Conservation (phyloP, 768 basidiomycete species). For the Ramaria rubella region DNA sequence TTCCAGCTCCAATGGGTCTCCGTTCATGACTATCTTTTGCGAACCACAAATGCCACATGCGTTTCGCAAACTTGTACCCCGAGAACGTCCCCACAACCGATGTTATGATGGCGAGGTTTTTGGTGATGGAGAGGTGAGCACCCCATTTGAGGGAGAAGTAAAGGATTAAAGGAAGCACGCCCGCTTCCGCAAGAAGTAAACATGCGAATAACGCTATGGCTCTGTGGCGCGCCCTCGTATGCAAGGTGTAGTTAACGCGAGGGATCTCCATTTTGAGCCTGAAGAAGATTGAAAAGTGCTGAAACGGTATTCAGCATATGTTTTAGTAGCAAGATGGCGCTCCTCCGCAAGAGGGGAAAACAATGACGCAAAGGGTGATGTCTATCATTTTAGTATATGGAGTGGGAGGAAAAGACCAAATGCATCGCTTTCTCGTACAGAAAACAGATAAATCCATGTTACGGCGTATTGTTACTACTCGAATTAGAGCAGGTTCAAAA, state of each 20-base stretch:
- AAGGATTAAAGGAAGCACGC: conserved; percentile 26
- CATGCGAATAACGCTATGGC: conserved; percentile 22
- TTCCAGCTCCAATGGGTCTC: conserved; percentile 23
- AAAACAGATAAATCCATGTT: no score
- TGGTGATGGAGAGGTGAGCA: conserved; percentile 23
- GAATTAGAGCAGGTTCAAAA: no score
- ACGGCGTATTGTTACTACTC: no score
- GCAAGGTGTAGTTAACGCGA: conserved; percentile 23
- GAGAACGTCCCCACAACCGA: conserved; percentile 25
- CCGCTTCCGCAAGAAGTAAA: conserved; percentile 25
- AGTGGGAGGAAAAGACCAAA: no score
- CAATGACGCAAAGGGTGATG: no score
- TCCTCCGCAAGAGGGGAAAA: no score
- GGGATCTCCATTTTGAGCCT: no score
- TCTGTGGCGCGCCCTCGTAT: conserved; percentile 16
- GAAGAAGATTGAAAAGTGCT: no score
- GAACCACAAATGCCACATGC: conserved; percentile 23
- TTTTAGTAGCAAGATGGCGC: no score
- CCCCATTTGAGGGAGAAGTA: conserved; percentile 27
- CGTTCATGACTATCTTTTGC: conserved; percentile 18
- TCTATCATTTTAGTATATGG: no score
- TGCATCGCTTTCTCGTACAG: no score
- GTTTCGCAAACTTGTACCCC: conserved; percentile 23
- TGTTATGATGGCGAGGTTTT: conserved; percentile 29
- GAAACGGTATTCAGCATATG: no score